Evolutionary conservation across 495 filamentous ascomycete species (phyloP).

Genomic region (Geopyxis carbonaria): DNA sequence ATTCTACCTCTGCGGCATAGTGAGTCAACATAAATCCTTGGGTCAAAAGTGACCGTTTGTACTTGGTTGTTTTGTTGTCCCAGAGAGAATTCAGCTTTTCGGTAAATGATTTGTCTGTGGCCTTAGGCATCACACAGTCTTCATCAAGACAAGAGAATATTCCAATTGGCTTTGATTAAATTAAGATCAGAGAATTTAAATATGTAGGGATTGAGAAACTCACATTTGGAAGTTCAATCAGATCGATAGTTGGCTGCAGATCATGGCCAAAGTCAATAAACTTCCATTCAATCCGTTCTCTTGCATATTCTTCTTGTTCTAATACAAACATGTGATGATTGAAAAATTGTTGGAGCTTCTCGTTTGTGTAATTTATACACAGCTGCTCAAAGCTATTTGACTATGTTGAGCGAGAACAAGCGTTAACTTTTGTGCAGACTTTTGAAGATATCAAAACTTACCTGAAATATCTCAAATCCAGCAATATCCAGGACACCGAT

Average conservation of each 20-base stretch:
- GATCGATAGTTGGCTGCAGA: conserved; percentile 90
- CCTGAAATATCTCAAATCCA: conserved; percentile 96
- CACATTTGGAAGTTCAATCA: conserved; percentile 79
- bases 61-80: conserved; percentile 91
- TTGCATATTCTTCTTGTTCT: conserved; percentile 95
- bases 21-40: conserved; percentile 98
- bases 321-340: conserved; percentile 99
- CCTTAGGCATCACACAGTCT: conserved; percentile 98
- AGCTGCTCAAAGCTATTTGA: conserved; percentile 94
- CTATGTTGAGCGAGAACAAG: conserved; percentile 6
- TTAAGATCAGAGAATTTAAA: conserved; percentile 4
- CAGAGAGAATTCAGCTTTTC: conserved; percentile 93
- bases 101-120: conserved; percentile 89
- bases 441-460: conserved; percentile 19
- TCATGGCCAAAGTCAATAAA: conserved; percentile 99
- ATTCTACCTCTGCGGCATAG: conserved; percentile 96
- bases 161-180: conserved; percentile 53
- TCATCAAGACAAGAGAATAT: conserved; percentile 98
- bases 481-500: conserved; percentile 99
- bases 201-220: conserved; percentile 1
- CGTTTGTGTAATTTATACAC: conserved; percentile 99
- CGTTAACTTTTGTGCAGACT: conserved; percentile 5
- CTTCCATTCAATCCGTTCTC: conserved; percentile 98
- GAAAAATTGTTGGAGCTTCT: conserved; percentile 98
- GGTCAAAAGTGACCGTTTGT: conserved; percentile 65